Evolutionary conservation across 371 early-diverging fungal genomes (phyloP).

Genomic region (Neoconidiobolus thromboides): DNA sequence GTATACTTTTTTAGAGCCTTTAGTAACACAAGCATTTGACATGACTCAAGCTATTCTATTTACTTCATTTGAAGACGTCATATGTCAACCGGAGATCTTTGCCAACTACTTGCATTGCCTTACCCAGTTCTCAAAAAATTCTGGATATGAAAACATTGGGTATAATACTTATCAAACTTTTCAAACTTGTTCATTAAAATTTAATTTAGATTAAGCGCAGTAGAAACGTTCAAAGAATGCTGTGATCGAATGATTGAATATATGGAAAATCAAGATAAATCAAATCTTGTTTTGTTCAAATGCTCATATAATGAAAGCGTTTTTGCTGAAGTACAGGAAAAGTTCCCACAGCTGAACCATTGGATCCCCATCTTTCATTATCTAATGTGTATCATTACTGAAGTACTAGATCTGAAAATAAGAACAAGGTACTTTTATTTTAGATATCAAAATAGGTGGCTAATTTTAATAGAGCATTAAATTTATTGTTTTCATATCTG

Average conservation of each 20-base stretch:
- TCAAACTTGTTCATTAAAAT: background rate
- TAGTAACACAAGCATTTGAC: slow-evolving; percentile 35
- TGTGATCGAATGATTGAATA: slow-evolving; percentile 9
- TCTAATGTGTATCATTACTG: slow-evolving; percentile 70
- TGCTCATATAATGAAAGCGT: background rate
- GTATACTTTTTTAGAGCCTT: too few species aligned
- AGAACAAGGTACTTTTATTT: slow-evolving; percentile 25
- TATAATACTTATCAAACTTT: background rate
- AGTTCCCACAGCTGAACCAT: slow-evolving; percentile 16
- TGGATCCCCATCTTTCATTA: slow-evolving; percentile 78
- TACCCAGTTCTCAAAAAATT: slow-evolving; percentile 49
- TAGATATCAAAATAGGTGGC: background rate
- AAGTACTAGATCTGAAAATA: slow-evolving; percentile 75
- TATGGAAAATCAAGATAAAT: background rate
- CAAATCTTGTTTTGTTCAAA: too few species aligned
- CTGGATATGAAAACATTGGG: slow-evolving; percentile 21
- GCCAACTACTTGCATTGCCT: slow-evolving; percentile 65
- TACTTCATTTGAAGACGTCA: slow-evolving; percentile 26
- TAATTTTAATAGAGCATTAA: slow-evolving; percentile 28
- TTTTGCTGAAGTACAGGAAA: background rate
- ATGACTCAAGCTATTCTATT: slow-evolving; percentile 36
- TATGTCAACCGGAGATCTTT: slow-evolving; percentile 18
- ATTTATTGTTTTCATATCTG: slow-evolving; percentile 60
- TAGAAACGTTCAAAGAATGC: slow-evolving; percentile 1
- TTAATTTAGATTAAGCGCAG: slow-evolving; percentile 9